Evolutionary conservation across 140 eudicot species (phyloP).

Genomic region (Cichorium intybus): DNA sequence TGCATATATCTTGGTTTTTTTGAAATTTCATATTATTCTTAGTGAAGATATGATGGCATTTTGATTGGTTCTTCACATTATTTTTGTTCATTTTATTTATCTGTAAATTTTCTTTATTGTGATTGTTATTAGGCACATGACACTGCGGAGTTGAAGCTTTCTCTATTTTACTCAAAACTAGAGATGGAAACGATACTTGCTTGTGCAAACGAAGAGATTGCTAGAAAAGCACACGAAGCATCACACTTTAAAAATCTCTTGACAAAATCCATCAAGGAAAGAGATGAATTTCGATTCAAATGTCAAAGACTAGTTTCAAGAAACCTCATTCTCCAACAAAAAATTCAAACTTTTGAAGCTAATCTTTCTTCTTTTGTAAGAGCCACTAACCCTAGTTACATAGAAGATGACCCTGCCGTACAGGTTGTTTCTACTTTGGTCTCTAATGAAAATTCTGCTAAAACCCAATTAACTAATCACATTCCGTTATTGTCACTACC

Average conservation of each 20-base stretch:
- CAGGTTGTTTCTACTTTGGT: slow-evolving; percentile 45
- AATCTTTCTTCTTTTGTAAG: slow-evolving; percentile 15
- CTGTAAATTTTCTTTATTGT: not conserved
- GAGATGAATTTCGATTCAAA: slow-evolving; percentile 65
- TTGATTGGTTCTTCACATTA: not conserved
- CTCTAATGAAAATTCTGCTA: slow-evolving; percentile 37
- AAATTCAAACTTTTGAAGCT: slow-evolving; percentile 36
- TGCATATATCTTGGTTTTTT: not conserved
- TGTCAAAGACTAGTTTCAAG: slow-evolving; percentile 53
- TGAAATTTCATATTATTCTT: not conserved
- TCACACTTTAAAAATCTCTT: slow-evolving; percentile 53
- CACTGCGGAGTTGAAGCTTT: slow-evolving; percentile 57
- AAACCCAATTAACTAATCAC: slow-evolving; percentile 24
- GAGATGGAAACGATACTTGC: slow-evolving; percentile 71
- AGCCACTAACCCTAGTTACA: slow-evolving; percentile 30
- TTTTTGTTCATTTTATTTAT: slow-evolving; percentile 2
- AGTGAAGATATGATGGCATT: not conserved
- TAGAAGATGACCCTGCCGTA: slow-evolving; percentile 41
- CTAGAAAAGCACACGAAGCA: slow-evolving; percentile 73
- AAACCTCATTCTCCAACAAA: slow-evolving; percentile 53
- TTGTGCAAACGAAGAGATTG: slow-evolving; percentile 78
- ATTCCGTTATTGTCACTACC: slow-evolving; percentile 9
- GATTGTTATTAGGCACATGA: slow-evolving; percentile 27
- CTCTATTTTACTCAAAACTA: slow-evolving; percentile 54
- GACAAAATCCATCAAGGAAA: slow-evolving; percentile 53